Percentiles rank a stretch among this genome's conserved stretches.
Evolutionary conservation across 371 early-diverging fungal genomes (phyloP).

Genomic region (Funneliformis caledonium): DNA sequence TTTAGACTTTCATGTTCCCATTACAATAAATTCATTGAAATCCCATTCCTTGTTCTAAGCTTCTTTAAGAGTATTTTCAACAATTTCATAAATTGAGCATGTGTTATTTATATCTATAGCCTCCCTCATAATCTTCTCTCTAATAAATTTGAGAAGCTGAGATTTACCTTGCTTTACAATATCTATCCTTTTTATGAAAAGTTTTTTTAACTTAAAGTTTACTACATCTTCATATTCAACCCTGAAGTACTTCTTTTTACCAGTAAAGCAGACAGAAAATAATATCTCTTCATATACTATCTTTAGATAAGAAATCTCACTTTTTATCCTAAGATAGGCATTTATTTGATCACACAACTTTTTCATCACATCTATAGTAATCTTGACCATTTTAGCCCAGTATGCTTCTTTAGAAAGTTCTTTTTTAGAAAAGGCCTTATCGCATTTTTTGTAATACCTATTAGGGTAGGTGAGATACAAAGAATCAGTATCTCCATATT

Average conservation of each 20-base stretch:
- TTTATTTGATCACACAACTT: conserved; percentile 28
- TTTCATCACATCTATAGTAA: conserved; percentile 30
- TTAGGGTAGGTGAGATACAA: background rate
- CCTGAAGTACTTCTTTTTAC: conserved; percentile 24
- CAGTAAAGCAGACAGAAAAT: conserved; percentile 29
- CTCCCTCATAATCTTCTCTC: background rate
- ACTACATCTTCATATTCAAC: background rate
- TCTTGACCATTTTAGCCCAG: conserved; percentile 21
- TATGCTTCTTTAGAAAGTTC: conserved; percentile 15
- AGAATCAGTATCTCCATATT: conserved; percentile 22
- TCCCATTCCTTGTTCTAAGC: background rate
- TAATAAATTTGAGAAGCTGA: conserved; percentile 14
- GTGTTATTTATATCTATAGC: conserved; percentile 30
- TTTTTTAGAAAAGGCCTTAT: background rate
- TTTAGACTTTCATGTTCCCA: background rate
- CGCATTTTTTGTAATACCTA: conserved; percentile 10
- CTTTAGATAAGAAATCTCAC: background rate
- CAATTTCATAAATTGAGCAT: conserved; percentile 10
- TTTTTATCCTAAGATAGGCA: conserved; percentile 20
- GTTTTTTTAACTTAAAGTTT: conserved; percentile 10
- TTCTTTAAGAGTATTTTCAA: conserved; percentile 29
- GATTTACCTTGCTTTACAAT: conserved; percentile 12
- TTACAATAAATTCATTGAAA: conserved; percentile 22
- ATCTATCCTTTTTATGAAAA: conserved; percentile 25
- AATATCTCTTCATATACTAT: conserved; percentile 19